Percentiles rank a stretch among this genome's conserved stretches.
phyloP scores from a whole-genome alignment of 306 rosid species.

The barrel medic (Medicago truncatula) region DNA sequence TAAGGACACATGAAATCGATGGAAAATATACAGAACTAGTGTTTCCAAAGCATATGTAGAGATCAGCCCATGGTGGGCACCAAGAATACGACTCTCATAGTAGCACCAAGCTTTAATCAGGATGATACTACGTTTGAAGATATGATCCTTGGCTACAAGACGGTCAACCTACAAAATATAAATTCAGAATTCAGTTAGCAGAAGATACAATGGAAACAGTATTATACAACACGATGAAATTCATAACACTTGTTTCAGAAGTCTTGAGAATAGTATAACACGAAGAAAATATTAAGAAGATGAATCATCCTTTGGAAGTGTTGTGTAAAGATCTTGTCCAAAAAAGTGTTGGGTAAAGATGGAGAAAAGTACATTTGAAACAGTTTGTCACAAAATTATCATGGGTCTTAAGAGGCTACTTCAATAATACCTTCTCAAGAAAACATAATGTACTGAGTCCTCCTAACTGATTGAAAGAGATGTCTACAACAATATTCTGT shows the following conservation, averaged over 20 bases:
- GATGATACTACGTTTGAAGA: conserved; percentile 86
- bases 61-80: conserved; percentile 89
- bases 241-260: conserved; percentile 16
- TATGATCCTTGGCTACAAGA: conserved; percentile 73
- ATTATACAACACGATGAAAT: conserved; percentile 12
- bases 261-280: conserved; percentile 32
- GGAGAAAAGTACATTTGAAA: conserved; percentile 11
- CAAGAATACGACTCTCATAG: conserved; percentile 89
- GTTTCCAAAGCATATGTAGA: conserved; percentile 96
- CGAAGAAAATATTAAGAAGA: conserved; percentile 3
- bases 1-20: conserved; percentile 68
- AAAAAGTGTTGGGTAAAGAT: conserved; percentile 10
- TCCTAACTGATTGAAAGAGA: conserved; percentile 94
- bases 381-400: conserved; percentile 3
- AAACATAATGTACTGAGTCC: conserved; percentile 87
- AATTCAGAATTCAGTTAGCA: conserved; percentile 35
- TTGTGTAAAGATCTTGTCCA: conserved; percentile 1
- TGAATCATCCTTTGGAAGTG: conserved; percentile 21
- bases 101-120: conserved; percentile 93
- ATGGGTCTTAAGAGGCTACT: conserved; percentile 23
- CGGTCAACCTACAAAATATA: conserved; percentile 69
- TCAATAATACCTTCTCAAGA: conserved; percentile 79
- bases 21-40: conserved; percentile 80
- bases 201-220: conserved; percentile 22
- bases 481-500: conserved; percentile 82